Base-by-base conservation (phyloP, 2,329 filamentous ascomycete genomes). In the Elsinoe ampelina region DNA sequence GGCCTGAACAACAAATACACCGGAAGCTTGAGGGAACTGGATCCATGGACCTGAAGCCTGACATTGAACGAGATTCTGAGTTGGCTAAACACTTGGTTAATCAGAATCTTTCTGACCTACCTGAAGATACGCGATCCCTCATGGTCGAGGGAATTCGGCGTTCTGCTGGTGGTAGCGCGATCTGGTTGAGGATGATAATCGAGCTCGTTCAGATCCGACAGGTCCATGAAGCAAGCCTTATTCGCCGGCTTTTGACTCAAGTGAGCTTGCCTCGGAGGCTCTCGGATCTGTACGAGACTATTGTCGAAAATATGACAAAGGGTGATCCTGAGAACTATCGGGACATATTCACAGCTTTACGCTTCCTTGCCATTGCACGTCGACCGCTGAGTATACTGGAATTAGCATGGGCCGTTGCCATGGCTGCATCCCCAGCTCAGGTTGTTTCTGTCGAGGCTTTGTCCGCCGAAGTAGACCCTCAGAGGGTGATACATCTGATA, bases 151-250 rank as follows among this genome's bases (percentile, higher is more conserved):
- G 17, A 12, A 10, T 54, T 30, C 17, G 6, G 3, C 10, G 3
- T 12, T 12, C 13, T 19, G 50, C 50, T 12, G 13, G 13, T 17
- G 50, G 50, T 15, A 54, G 50, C 20, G 26, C 32, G 12, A 54
- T 54, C 8, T 54, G 50, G 50, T 8, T 34, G n/a, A 36, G 34
- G n/a, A 54, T 54, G 50, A 17, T 54, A 12, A 39, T 39, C n/a
- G 50, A 54, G 34, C 32, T 39, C 19, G 39, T 54, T 26, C 12
- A 39, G 17, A 8, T 54, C 20, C 50, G 50, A 38, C 22, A 17
- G 17, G 4, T 17, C 17, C 13, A 41, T 11, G 35, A 12, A 11
- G 15, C 10, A 39, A 26, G 35, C 26, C 17, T 15, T 5, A 54
- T 41, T 7, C 35, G 15, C 13, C 2, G 17, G 10, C 39, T 54